Evolutionary conservation across 169 alveolate species (phyloP).

Genomic region (Cryptosporidium viatorum): DNA sequence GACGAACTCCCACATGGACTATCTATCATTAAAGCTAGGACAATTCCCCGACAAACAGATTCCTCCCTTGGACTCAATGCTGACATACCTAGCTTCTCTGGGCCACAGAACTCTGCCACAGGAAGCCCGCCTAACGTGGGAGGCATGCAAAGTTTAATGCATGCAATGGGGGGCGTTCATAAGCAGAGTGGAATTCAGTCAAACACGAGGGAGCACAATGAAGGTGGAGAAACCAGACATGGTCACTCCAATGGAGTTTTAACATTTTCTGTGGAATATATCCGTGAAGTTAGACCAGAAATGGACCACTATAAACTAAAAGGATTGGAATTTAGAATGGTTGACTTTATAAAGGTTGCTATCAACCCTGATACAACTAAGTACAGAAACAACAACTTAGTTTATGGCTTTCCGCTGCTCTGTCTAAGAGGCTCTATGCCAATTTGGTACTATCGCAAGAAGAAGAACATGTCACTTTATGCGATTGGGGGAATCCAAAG

Average conservation of each 20-base stretch:
- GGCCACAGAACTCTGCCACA: background rate
- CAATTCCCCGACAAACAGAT: background rate
- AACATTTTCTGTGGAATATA: conserved; percentile 33
- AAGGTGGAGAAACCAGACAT: background rate
- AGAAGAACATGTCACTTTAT: background rate
- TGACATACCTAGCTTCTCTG: background rate
- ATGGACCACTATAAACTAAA: conserved; percentile 30
- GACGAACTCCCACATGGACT: conserved; percentile 61
- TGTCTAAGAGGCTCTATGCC: conserved; percentile 45
- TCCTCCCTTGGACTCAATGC: background rate
- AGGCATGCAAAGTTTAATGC: background rate
- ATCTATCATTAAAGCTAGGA: conserved; percentile 2
- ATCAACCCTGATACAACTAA: conserved; percentile 46
- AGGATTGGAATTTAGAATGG: conserved; percentile 18
- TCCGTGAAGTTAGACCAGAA: conserved; percentile 56
- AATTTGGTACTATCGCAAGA: conserved; percentile 34
- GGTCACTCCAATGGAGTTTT: background rate
- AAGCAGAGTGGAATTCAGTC: background rate
- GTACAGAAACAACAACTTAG: conserved; percentile 29
- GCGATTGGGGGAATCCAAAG: background rate
- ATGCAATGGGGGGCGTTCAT: background rate
- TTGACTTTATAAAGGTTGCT: conserved; percentile 46
- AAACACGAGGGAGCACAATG: background rate
- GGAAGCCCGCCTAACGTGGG: background rate
- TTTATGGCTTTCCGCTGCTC: conserved; percentile 44